Percentiles rank a stretch among this genome's conserved stretches.
Conservation (phyloP, 257 asterid species). For the Scutellaria barbata region DNA sequence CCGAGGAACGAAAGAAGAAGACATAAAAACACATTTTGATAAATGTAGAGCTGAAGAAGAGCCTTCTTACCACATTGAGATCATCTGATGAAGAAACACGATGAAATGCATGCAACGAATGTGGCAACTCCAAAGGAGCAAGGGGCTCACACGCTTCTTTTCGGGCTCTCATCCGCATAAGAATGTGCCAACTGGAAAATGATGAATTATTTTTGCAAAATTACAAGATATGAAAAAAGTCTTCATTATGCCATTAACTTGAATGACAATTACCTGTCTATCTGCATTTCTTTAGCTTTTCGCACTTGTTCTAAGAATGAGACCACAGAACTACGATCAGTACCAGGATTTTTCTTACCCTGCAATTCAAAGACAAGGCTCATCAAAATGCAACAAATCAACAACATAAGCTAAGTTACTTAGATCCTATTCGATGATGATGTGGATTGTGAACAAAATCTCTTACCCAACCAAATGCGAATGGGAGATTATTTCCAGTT, state of each 20-base stretch:
- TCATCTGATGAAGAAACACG: slow-evolving; percentile 67
- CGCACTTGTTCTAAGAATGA: slow-evolving; percentile 72
- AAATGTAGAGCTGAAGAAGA: background rate
- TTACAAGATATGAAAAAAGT: background rate
- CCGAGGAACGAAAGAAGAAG: background rate
- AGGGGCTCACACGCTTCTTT: slow-evolving; percentile 74
- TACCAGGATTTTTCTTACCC: slow-evolving; percentile 96
- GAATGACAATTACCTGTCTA: slow-evolving; percentile 65
- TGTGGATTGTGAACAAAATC: background rate
- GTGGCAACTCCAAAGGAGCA: slow-evolving; percentile 88
- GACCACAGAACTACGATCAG: slow-evolving; percentile 70
- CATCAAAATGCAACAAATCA: background rate
- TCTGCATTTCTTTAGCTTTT: slow-evolving; percentile 81
- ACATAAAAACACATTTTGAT: background rate
- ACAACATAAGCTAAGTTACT: background rate
- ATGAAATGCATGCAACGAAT: slow-evolving; percentile 77
- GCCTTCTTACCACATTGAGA: slow-evolving; percentile 61
- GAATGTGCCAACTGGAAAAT: slow-evolving; percentile 83
- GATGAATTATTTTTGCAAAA: background rate
- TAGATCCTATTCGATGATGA: background rate
- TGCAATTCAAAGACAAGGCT: slow-evolving; percentile 36
- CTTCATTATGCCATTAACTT: background rate
- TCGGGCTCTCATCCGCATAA: slow-evolving; percentile 78
- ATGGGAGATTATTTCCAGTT: slow-evolving; percentile 99
- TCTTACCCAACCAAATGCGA: slow-evolving; percentile 93